Conservation (phyloP, 208 protist genomes). For the Angomonas ambiguus region DNA sequence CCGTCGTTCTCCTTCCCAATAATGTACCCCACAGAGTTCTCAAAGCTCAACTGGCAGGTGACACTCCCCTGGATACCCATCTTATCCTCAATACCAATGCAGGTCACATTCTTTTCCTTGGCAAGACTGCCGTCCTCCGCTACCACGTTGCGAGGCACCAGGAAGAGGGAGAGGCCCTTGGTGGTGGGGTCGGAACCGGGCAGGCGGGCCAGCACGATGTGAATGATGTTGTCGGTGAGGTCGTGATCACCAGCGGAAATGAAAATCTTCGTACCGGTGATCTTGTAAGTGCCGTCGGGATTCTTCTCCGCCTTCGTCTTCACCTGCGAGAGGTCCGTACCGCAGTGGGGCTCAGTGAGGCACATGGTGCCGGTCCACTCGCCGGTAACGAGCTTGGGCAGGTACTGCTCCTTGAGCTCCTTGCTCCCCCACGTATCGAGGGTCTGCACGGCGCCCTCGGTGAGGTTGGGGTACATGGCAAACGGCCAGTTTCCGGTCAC, state of each 20-base stretch:
- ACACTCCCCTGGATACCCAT: conserved; percentile 87
- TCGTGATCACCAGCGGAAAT: conserved; percentile 90
- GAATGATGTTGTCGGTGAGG: conserved; percentile 82
- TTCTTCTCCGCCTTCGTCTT: conserved; percentile 72
- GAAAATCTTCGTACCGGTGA: conserved; percentile 90
- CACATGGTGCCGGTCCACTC: conserved; percentile 89
- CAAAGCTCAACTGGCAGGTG: conserved; percentile 81
- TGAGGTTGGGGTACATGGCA: conserved; percentile 83
- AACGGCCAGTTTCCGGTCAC: conserved; percentile 83
- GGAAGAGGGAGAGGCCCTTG: conserved; percentile 88
- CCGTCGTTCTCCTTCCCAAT: conserved; percentile 76
- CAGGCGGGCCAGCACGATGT: conserved; percentile 80
- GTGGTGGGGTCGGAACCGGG: conserved; percentile 56
- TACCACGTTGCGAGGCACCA: conserved; percentile 80
- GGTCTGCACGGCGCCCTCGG: conserved; percentile 52
- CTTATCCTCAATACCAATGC: conserved; percentile 73
- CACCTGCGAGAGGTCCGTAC: conserved; percentile 78
- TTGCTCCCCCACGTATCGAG: conserved; percentile 62
- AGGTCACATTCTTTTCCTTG: conserved; percentile 55
- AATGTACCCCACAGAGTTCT: conserved; percentile 76
- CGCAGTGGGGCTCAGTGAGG: conserved; percentile 88
- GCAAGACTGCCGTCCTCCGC: conserved; percentile 60
- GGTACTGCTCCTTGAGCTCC: conserved; percentile 76
- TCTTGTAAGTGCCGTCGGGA: conserved; percentile 72
- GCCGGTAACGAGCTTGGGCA: conserved; percentile 65